A percentile compares a stretch with the other conserved stretches of the same genome.
These are phyloP conservation scores for Ophiocordyceps australis DNA, from an alignment of 2,329 filamentous ascomycete species.

Conservation along the genomic window DNA sequence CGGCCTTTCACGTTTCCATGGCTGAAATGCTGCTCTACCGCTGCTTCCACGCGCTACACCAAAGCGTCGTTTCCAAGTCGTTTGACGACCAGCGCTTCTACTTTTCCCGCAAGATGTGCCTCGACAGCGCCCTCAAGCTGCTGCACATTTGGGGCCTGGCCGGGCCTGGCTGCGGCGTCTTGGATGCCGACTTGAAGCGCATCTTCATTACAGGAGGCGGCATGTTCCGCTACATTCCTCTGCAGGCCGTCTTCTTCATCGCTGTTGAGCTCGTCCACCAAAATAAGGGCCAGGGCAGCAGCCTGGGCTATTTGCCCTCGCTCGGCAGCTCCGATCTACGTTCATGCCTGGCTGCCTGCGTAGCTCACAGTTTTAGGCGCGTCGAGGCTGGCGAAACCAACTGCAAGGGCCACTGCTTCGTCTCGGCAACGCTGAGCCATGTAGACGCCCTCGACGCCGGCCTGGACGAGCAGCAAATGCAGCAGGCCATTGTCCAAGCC, in stretches of 20 bases:
- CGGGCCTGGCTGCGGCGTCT: conserved; percentile 3
- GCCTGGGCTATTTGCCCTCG: conserved; percentile 10
- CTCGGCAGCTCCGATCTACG: conserved; percentile 14
- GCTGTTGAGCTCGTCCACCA: conserved; percentile 26
- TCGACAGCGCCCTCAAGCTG: conserved; percentile 21
- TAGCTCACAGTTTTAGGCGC: conserved; percentile 13
- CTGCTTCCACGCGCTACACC: conserved; percentile 34
- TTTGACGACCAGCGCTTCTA: conserved; percentile 27
- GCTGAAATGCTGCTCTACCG: conserved; percentile 24
- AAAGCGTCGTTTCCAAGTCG: conserved; percentile 24
- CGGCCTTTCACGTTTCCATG: conserved; percentile 21
- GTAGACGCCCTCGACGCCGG: conserved; percentile 14
- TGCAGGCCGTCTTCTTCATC: conserved; percentile 21
- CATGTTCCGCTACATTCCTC: conserved; percentile 20
- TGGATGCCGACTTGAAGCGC: conserved; percentile 9
- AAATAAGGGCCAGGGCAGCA: conserved; percentile 19
- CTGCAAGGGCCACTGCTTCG: conserved; percentile 19
- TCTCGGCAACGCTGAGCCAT: conserved; percentile 12
- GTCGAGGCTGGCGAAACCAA: conserved; percentile 24
- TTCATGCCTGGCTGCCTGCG: conserved; percentile 9
- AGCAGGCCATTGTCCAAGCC: conserved; percentile 12
- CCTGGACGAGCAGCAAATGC: conserved; percentile 10
- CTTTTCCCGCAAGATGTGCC: conserved; percentile 31
- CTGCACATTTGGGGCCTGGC: conserved; percentile 13
- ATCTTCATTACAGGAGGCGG: conserved; percentile 21